Conservation (phyloP, 1,139 yeast species). For the Debaryomycetaceae sp. region DNA sequence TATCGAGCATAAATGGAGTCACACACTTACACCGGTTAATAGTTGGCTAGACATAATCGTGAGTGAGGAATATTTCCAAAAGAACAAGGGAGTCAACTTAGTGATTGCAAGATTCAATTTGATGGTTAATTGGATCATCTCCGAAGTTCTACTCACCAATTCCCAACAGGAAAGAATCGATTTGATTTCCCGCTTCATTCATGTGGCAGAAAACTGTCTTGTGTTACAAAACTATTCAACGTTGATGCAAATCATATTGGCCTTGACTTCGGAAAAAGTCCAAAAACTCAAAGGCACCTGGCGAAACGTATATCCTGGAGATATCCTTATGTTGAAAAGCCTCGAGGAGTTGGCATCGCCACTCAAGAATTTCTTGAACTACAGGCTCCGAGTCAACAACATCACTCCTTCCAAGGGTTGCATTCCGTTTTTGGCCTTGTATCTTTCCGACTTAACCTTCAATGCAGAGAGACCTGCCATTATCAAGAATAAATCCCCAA, state of each 20-base stretch:
- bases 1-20: constrained; percentile 72
- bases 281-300: constrained; percentile 69
- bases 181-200: constrained; percentile 76
- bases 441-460: constrained; percentile 75
- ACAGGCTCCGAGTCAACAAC: constrained; percentile 60
- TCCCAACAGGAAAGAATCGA: constrained; percentile 56
- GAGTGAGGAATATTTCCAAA: constrained; percentile 48
- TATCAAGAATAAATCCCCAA: constrained; percentile 15
- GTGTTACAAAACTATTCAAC: constrained; percentile 80
- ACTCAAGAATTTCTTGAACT: constrained; percentile 57
- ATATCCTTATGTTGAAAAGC: constrained; percentile 60
- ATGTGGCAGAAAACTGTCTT: constrained; percentile 73
- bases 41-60: constrained; percentile 83
- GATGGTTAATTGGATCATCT: constrained; percentile 88
- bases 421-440: constrained; percentile 85
- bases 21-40: constrained; percentile 64
- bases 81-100: constrained; percentile 69
- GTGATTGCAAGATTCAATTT: constrained; percentile 87
- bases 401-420: constrained; percentile 74
- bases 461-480: constrained; percentile 68
- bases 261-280: constrained; percentile 71
- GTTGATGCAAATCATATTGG: constrained; percentile 80
- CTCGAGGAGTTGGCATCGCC: constrained; percentile 65
- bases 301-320: constrained; percentile 57
- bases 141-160: constrained; percentile 75